Percentiles rank a stretch among this genome's conserved stretches.
Conservation (phyloP, 2,329 filamentous ascomycete species). For the Ophiocordyceps unilateralis region DNA sequence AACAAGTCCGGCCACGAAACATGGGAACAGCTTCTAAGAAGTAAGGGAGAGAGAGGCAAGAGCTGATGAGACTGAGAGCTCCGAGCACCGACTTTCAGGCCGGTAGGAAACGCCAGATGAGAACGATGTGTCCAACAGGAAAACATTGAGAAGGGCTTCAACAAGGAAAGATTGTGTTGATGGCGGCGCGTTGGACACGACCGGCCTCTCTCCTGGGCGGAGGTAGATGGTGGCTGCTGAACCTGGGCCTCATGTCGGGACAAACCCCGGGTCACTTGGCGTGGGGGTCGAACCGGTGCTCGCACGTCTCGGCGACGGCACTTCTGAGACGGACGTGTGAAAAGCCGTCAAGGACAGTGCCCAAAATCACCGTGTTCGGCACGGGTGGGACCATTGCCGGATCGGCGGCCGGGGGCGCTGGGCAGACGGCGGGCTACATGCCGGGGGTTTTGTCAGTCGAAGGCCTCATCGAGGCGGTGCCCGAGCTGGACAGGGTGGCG, state of each 20-base stretch:
- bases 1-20: too few species aligned
- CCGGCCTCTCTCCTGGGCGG: not conserved
- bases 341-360: constrained; percentile 6
- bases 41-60: not conserved
- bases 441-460: constrained; percentile 28
- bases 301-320: not conserved
- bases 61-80: not conserved
- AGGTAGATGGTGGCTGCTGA: not conserved
- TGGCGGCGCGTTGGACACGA: not conserved
- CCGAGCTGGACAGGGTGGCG: constrained; percentile 33
- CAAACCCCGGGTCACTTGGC: not conserved
- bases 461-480: constrained; percentile 34
- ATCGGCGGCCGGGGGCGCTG: constrained; percentile 22
- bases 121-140: too few species aligned
- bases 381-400: constrained; percentile 44
- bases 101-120: too few species aligned
- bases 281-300: not conserved
- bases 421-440: constrained; percentile 26
- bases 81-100: too few species aligned
- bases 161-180: not conserved
- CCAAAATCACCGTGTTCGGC: constrained; percentile 38
- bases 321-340: not conserved
- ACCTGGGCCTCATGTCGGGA: too few species aligned
- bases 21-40: too few species aligned
- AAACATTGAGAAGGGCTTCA: too few species aligned